Evolutionary conservation across 75 land plant genomes (phyloP).

Genomic region (Chamaecyparis obtusa): DNA sequence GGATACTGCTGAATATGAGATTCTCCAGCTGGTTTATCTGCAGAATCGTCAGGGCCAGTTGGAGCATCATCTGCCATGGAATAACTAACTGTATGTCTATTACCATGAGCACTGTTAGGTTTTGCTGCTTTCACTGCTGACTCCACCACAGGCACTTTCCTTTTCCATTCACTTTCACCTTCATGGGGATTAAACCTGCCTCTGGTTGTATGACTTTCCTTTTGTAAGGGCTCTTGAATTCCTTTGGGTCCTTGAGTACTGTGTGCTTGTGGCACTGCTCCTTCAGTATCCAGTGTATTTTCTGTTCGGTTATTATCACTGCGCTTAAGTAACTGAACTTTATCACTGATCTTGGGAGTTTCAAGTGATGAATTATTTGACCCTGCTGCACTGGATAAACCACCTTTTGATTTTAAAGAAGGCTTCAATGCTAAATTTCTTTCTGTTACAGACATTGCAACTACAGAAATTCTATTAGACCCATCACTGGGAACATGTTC

Average conservation of each 20-base stretch:
- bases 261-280: not conserved
- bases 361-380: not conserved
- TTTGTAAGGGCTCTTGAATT: slow-evolving; percentile 1
- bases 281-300: not conserved
- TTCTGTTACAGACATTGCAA: not conserved
- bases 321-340: slow-evolving; percentile 3
- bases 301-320: not conserved
- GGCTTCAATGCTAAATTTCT: not conserved
- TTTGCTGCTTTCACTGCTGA: not conserved
- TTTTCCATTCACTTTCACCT: slow-evolving; percentile 36
- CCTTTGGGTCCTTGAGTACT: slow-evolving; percentile 3
- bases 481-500: not conserved
- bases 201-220: slow-evolving; percentile 25
- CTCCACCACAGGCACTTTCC: slow-evolving; percentile 10
- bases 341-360: slow-evolving; percentile 2
- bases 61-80: slow-evolving; percentile 6
- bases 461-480: not conserved
- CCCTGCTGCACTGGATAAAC: slow-evolving; percentile 7
- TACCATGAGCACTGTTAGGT: slow-evolving; percentile 1
- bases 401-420: not conserved
- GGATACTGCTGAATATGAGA: not conserved
- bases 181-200: slow-evolving; percentile 26
- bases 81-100: not conserved
- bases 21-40: slow-evolving; percentile 15
- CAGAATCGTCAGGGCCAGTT: not conserved